These are phyloP conservation scores for Cystofilobasidium ferigula DNA, from an alignment of 768 basidiomycete species.

Conservation along the genomic window DNA sequence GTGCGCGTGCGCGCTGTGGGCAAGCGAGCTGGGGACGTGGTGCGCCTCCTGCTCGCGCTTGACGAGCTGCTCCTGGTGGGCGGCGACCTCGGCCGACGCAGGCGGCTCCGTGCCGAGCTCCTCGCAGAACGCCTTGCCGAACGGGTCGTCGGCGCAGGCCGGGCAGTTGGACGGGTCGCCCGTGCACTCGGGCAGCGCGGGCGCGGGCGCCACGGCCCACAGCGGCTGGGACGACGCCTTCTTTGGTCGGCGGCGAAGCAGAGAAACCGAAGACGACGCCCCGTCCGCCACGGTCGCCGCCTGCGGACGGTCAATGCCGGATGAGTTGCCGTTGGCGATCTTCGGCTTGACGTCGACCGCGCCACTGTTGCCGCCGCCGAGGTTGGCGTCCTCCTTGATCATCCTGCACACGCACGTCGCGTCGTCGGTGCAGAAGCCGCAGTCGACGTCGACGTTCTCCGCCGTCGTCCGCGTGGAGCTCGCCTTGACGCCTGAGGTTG, in stretches of 20 bases:
- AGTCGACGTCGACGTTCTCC: slow-evolving; percentile 38
- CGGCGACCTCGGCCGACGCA: slow-evolving; percentile 13
- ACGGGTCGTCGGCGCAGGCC: slow-evolving; percentile 73
- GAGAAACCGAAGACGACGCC: slow-evolving; percentile 23
- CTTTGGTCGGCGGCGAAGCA: slow-evolving; percentile 1
- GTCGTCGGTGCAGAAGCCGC: slow-evolving; percentile 60
- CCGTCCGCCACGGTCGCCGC: not conserved
- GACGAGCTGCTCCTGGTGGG: slow-evolving; percentile 10
- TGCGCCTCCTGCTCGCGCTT: slow-evolving; percentile 17
- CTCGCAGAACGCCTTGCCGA: slow-evolving; percentile 76
- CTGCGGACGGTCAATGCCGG: slow-evolving; percentile 16
- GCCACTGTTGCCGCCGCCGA: not conserved
- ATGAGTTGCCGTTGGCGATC: slow-evolving; percentile 7
- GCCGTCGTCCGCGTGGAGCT: not conserved
- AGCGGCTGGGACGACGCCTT: slow-evolving; percentile 30
- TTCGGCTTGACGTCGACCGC: not conserved
- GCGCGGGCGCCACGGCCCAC: slow-evolving; percentile 38
- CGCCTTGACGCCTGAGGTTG: not conserved
- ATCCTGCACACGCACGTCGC: slow-evolving; percentile 68
- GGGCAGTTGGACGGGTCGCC: slow-evolving; percentile 77
- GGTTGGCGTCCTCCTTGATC: slow-evolving; percentile 29
- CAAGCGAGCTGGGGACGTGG: no score
- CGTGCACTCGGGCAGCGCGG: slow-evolving; percentile 46
- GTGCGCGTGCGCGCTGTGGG: no score
- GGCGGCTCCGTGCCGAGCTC: slow-evolving; percentile 46